Percentiles rank a stretch among this genome's conserved stretches.
These are phyloP conservation scores for Closterium sp. DNA, from an alignment of 139 green algal genomes.

Conservation along the genomic window DNA sequence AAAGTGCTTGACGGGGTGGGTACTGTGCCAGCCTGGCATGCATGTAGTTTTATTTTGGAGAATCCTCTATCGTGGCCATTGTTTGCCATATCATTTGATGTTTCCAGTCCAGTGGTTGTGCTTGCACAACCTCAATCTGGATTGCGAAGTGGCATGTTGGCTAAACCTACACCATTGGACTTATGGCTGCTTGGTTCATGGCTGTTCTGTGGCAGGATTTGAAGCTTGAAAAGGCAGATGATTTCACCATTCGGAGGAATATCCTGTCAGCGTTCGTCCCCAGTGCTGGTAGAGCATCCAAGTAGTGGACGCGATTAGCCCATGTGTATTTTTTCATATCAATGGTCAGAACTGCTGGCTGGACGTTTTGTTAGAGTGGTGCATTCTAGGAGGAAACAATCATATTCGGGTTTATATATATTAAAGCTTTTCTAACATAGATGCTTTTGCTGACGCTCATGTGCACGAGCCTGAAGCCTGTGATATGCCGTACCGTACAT, in stretches of 20 bases:
- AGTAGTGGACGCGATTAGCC: neutral
- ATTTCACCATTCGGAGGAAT: slow-evolving; percentile 27
- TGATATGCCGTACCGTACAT: too few relatives aligned
- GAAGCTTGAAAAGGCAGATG: slow-evolving; percentile 11
- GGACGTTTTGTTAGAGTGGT: too few relatives aligned
- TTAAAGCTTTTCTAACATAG: too few relatives aligned
- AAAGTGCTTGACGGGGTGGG: slow-evolving; percentile 36
- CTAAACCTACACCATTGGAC: too few relatives aligned
- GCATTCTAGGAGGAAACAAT: too few relatives aligned
- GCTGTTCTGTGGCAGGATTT: neutral
- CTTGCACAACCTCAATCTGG: neutral
- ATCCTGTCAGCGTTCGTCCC: slow-evolving; percentile 11
- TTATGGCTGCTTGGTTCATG: too few relatives aligned
- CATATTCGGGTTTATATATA: too few relatives aligned
- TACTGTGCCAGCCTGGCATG: neutral
- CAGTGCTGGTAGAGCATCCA: neutral
- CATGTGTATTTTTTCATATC: too few relatives aligned
- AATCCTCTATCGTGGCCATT: neutral
- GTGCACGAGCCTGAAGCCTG: too few relatives aligned
- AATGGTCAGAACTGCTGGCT: too few relatives aligned
- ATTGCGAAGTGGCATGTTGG: neutral
- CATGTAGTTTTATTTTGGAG: neutral
- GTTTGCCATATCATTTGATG: neutral
- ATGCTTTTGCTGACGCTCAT: too few relatives aligned
- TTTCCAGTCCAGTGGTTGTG: neutral